These are phyloP conservation scores for Emergomyces pasteurianus DNA, from an alignment of 2,329 filamentous ascomycete genomes.

Conservation along the genomic window DNA sequence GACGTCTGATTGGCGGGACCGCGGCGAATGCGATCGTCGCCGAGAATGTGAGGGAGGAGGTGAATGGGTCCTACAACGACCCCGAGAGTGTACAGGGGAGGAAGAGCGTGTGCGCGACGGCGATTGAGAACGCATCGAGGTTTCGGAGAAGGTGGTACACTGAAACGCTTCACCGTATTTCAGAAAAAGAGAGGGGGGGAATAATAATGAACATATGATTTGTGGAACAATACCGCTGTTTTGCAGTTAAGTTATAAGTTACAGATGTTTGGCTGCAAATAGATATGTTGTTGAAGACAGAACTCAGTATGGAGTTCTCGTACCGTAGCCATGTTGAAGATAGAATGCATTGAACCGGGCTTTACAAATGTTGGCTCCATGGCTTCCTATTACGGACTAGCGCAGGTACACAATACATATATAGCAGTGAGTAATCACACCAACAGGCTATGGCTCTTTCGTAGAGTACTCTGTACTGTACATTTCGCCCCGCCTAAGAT, in stretches of 20 bases:
- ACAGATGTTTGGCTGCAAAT: neutral
- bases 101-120: constrained; percentile 19
- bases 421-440: no score
- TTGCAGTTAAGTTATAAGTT: neutral
- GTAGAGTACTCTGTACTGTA: no score
- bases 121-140: constrained; percentile 11
- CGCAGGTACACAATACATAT: no score
- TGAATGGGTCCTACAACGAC: constrained; percentile 12
- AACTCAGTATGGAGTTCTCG: no score
- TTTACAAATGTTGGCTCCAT: no score
- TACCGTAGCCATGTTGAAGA: no score
- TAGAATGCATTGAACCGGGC: no score
- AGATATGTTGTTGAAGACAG: no score
- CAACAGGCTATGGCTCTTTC: no score
- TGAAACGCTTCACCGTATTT: neutral
- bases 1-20: constrained; percentile 13
- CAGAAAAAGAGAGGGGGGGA: neutral
- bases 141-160: neutral
- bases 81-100: constrained; percentile 13
- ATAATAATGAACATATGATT: neutral
- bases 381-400: no score
- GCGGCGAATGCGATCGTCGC: constrained; percentile 6
- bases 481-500: no score
- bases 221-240: neutral
- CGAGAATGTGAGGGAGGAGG: constrained; percentile 4